Base-by-base conservation (phyloP, 2,329 filamentous ascomycete genomes). In the Cytospora schulzeri region DNA sequence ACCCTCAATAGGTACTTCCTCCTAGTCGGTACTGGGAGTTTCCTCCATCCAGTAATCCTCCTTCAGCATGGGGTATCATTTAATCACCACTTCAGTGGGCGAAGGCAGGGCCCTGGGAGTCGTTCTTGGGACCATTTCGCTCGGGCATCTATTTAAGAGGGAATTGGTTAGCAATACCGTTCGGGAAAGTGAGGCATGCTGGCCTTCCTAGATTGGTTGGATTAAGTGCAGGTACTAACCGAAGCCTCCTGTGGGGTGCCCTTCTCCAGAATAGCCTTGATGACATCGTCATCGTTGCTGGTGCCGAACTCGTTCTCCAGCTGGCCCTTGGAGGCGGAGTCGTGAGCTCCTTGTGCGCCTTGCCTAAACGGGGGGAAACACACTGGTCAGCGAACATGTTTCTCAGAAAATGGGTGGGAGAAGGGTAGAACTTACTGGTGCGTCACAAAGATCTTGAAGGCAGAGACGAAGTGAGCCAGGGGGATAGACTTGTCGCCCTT, bases 221-320 rank as follows among this genome's bases (percentile, higher is more conserved):
- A 8, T 33, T 17, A 14, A 55, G 1, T 26, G 26, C 8, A 29
- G 19, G 26, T 33, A 71, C 77, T 75, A 70, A 86, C 84, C 77
- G 84, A 79, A 22, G 78, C 69, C 72, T 86, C 84, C 78, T 95
- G 89, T 62, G 89, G 75, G 19, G 81, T 81, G 26, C 94, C 94
- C 75, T 86, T 86, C 79, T 92, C 85, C 51, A 98, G 81, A 68
- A 99, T 97, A 79, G 87, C 81, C 79, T 86, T 86, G 73, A 98
- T 89, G 65, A 90, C 88, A 0, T 94, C 91, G 9, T 97, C 93
- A 28, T 92, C 89, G 62, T 88, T 83, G 70, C 83, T 79, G 17
- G 92, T 94, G 70, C 91, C 92, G 71, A 99, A 99, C 80, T 98
- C 93, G 70, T 88, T 90, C 73, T 95, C 89, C 5, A 99, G 83